A percentile compares a stretch with the other conserved stretches of the same genome.
Conservation (phyloP, 208 protist genomes). For the Leishmania aethiopica region DNA sequence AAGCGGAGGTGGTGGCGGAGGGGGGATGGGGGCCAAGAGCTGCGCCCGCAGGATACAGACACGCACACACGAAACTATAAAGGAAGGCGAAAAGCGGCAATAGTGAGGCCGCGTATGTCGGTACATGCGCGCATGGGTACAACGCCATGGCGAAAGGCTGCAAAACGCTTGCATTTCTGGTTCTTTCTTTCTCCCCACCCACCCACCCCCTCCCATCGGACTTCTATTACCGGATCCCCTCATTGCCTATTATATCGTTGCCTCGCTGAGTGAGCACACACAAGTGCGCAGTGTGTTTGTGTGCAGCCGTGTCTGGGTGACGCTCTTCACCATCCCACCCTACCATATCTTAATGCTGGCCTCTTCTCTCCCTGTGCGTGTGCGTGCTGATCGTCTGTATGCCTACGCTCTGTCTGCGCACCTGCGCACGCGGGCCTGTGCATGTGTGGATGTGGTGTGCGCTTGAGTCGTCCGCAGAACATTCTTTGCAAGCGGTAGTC, state of each 20-base stretch:
- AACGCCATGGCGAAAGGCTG: not conserved
- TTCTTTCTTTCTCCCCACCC: not conserved
- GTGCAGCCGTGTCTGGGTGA: not conserved
- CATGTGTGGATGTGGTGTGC: not conserved
- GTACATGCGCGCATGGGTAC: not conserved
- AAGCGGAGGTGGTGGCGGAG: not conserved
- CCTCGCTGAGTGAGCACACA: not conserved
- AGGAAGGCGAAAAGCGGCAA: not conserved
- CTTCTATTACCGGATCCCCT: not conserved
- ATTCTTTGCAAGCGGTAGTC: not conserved
- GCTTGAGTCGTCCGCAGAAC: not conserved
- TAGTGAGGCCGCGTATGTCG: not conserved
- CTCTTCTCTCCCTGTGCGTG: not conserved
- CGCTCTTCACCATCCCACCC: not conserved
- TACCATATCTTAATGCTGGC: not conserved
- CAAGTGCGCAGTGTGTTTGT: not conserved
- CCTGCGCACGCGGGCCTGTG: not conserved
- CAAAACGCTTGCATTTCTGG: not conserved
- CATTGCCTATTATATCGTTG: not conserved
- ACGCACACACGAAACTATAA: not conserved
- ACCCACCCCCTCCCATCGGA: too few relatives aligned
- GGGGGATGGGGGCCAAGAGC: not conserved
- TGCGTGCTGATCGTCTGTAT: not conserved
- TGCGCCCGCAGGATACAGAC: not conserved
- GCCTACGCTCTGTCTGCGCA: not conserved